Base-by-base conservation (phyloP, 140 eudicot species). In the Flaveria floridana region DNA sequence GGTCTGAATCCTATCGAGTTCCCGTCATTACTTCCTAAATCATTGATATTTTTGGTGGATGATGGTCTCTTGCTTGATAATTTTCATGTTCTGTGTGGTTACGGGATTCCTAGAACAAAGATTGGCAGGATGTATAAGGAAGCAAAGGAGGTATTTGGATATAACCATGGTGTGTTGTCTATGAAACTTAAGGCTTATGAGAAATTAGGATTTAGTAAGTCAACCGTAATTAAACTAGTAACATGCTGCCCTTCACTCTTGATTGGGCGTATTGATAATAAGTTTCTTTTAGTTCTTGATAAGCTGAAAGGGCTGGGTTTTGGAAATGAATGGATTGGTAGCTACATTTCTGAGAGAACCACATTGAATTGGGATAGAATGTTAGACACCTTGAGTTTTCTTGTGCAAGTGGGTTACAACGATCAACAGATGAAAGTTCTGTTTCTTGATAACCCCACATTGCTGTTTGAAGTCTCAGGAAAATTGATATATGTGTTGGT, bases 111-210 rank as follows among this genome's bases (percentile, higher is more conserved):
- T 2, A 79, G 89, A 55, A 75, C 79, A 57, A 79, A 84, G 71
- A 83, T 91, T 20, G 97, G 97, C 7, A 88, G 62, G 80, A 82
- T 80, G 23, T 91, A 81, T 68, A 85, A 74, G 72, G 90, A 91
- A 79, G 92, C 83, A 28, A 80, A 73, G 19, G 90, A 82, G 79
- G 78, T 88, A n/a, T 91, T 91, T 44, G 76, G 81, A 62, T 86
- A 83, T n/a, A 86, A 76, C 0, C 39, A 23, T 74, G 89, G 96
- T 23, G 81, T 84, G 3, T 78, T 91, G 82, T 41, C 77, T 1
- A 69, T 20, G 75, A 91, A 85, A 80, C 83, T 91, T 52, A 82
- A 77, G 77, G 86, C 89, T 20, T 86, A 81, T 37, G 95, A 86
- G 80, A 76, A 78, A 18, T 78, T 86, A 70, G 92, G 89, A 20